These are phyloP conservation scores for Parachlorella kessleri DNA, from an alignment of 139 green algal species.

Conservation along the genomic window DNA sequence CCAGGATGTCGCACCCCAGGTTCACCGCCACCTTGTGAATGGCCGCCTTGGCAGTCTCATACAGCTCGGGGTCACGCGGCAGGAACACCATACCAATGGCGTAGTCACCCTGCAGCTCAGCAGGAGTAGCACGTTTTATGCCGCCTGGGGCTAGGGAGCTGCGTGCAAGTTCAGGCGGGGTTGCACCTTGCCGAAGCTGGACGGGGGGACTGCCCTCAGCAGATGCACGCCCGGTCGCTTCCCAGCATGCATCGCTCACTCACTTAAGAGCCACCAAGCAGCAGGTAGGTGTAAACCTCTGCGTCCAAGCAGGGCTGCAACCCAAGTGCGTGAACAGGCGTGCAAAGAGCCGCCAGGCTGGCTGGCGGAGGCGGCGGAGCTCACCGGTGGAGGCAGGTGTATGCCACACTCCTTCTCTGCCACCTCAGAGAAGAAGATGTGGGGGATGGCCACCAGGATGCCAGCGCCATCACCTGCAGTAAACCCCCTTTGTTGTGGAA, in stretches of 20 bases:
- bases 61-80: conserved; percentile 67
- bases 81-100: conserved; percentile 89
- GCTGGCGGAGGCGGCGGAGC: conserved; percentile 28
- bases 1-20: conserved; percentile 74
- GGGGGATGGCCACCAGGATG: conserved; percentile 90
- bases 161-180: too few species aligned
- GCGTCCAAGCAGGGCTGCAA: too few species aligned
- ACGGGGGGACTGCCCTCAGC: too few species aligned
- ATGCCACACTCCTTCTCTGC: conserved; percentile 70
- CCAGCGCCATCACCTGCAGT: conserved; percentile 87
- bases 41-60: conserved; percentile 57
- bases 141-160: too few species aligned
- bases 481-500: too few species aligned
- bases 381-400: conserved; percentile 69
- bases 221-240: too few species aligned
- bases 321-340: too few species aligned
- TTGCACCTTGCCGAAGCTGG: too few species aligned
- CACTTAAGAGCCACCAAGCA: too few species aligned
- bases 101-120: conserved; percentile 75
- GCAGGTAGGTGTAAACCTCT: too few species aligned
- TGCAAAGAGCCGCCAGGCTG: background rate
- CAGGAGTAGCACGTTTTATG: too few species aligned
- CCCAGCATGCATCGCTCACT: too few species aligned
- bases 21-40: conserved; percentile 62
- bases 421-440: conserved; percentile 78